Evolutionary conservation across 768 basidiomycete genomes (phyloP).

Genomic region (Melanogaster broomeanus): DNA sequence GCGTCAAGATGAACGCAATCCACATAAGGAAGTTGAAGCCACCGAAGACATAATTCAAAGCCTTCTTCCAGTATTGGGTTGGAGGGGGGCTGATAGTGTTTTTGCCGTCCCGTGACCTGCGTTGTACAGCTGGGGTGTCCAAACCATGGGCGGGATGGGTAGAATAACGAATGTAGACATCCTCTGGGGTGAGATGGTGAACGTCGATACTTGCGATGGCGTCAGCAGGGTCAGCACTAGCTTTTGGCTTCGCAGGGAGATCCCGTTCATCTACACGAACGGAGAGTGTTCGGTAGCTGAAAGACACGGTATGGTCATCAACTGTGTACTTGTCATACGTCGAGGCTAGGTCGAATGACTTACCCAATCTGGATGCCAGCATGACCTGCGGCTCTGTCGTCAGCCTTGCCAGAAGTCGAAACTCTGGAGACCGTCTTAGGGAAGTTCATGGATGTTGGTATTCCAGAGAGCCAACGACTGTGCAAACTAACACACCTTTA

Average conservation of each 20-base stretch:
- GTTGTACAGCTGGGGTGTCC: slow-evolving; percentile 41
- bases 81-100: slow-evolving; percentile 52
- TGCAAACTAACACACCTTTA: no score
- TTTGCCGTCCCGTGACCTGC: slow-evolving; percentile 37
- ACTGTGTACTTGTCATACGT: no score
- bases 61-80: slow-evolving; percentile 49
- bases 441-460: slow-evolving; percentile 9
- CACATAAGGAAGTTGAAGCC: slow-evolving; percentile 59
- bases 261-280: slow-evolving; percentile 40
- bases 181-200: slow-evolving; percentile 43
- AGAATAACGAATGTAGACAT: slow-evolving; percentile 47
- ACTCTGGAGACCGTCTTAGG: slow-evolving; percentile 18
- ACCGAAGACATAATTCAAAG: slow-evolving; percentile 52
- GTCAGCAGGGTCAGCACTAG: slow-evolving; percentile 33
- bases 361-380: slow-evolving; percentile 33
- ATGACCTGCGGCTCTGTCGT: slow-evolving; percentile 17
- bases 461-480: no score
- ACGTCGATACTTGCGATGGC: slow-evolving; percentile 48
- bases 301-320: not conserved
- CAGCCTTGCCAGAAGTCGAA: slow-evolving; percentile 8
- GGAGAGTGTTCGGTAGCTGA: slow-evolving; percentile 44
- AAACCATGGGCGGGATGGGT: slow-evolving; percentile 45
- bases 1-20: slow-evolving; percentile 48
- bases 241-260: slow-evolving; percentile 15
- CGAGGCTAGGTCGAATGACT: no score